These are phyloP conservation scores for Penicillium janthinellum DNA, from an alignment of 2,329 filamentous ascomycete species.

Conservation along the genomic window DNA sequence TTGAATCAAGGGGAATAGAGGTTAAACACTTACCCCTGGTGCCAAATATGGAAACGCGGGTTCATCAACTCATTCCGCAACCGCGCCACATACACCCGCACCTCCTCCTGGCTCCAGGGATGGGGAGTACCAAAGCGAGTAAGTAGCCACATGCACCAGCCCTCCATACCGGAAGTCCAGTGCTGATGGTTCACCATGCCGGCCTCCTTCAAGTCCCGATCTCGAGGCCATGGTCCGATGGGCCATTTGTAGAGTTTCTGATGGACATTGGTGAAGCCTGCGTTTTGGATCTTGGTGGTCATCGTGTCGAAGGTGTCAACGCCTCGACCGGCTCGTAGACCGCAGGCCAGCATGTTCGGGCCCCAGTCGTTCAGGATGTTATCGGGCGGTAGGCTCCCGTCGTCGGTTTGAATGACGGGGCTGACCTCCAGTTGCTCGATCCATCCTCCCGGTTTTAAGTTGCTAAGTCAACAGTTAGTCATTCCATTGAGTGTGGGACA, in stretches of 20 bases:
- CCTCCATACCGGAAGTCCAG: constrained; percentile 32
- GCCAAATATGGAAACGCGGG: constrained; percentile 21
- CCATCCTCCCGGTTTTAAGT: constrained; percentile 25
- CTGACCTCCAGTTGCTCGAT: constrained; percentile 26
- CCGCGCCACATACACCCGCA: constrained; percentile 25
- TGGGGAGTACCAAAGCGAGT: constrained; percentile 27
- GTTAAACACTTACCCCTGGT: constrained; percentile 19
- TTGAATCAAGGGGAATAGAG: not conserved
- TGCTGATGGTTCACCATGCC: constrained; percentile 40
- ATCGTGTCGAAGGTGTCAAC: constrained; percentile 28
- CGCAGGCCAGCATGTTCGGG: constrained; percentile 20
- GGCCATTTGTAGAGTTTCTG: constrained; percentile 33
- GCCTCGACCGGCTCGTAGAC: constrained; percentile 25
- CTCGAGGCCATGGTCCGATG: constrained; percentile 35
- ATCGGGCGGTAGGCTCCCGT: constrained; percentile 18
- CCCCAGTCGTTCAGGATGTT: constrained; percentile 21
- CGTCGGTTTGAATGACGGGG: constrained; percentile 22
- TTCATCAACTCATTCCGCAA: constrained; percentile 25
- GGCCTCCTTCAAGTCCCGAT: constrained; percentile 38
- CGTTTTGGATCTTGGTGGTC: constrained; percentile 23
- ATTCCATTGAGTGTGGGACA: not conserved
- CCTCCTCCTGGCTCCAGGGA: constrained; percentile 21
- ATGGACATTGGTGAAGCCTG: constrained; percentile 37
- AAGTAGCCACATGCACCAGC: constrained; percentile 32
- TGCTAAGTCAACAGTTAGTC: constrained; percentile 4